Base-by-base conservation (phyloP, 1,284 basidiomycete genomes). In the Acaromyces ingoldii region DNA sequence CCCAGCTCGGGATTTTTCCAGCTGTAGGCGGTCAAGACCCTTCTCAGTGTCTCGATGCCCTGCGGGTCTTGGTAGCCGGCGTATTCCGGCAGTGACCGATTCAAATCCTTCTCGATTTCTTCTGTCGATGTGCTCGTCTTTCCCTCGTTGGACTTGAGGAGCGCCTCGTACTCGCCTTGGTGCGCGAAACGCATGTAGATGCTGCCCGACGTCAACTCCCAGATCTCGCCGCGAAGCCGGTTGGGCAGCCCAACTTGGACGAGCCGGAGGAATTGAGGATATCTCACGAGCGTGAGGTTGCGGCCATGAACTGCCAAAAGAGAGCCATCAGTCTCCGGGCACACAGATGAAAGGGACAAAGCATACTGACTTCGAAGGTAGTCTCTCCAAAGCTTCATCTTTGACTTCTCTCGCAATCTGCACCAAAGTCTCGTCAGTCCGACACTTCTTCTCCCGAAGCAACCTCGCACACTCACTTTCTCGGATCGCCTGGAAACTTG, bases 91-190 rank as follows among this genome's bases (percentile, higher is more conserved):
- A 76, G 53, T 38, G 65, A 68, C 19, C 95, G 83, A 77, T 96
- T 93, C 34, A 99, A 78, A 75, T 99, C 95, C 78, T 99, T 99
- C 78, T 98, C 95, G 45, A 99, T 99, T 75, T 99, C 95, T 75
- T 99, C 95, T 0, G 93, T 95, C 66, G 89, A 91, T 6, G 88
- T 88, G 48, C 83, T 91, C 21, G 83, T 84, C 55, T 85, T 82
- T 10, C 89, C 91, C 51, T 82, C 81, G 75, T 93, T 86, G 49
- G 89, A 84, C 47, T 84, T 82, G 6, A 96, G 78, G 25, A 97
- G 81, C 4, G 81, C 80, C n/a, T 84, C 80, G 75, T 96, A 99
- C 61, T 84, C 81, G 17, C 91, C 88, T 1, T 88, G 89, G 62
- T 95, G 86, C 40, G 84, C 81, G 67, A 89, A 91, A 9, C 95